Evolutionary conservation across 2,329 filamentous ascomycete species (phyloP).

Genomic region (Immersiporthe knoxdaviesiana): DNA sequence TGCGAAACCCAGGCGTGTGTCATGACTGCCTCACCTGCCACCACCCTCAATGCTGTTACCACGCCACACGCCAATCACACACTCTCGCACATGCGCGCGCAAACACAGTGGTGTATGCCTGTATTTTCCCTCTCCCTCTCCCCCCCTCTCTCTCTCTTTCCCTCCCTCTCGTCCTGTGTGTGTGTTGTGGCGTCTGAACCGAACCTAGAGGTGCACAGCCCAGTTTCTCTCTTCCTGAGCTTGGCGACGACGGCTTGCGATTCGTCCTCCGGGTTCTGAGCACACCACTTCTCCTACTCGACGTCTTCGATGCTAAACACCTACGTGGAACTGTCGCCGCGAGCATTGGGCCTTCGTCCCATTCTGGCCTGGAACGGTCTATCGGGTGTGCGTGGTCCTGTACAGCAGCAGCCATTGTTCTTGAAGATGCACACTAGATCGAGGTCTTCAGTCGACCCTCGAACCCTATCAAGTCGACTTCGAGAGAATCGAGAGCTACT

Average conservation of each 20-base stretch:
- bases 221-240: not conserved
- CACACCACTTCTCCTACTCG: not conserved
- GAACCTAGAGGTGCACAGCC: not conserved
- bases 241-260: not conserved
- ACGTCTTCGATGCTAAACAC: not conserved
- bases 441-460: not conserved
- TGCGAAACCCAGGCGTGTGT: slow-evolving; percentile 41
- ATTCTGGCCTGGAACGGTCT: not conserved
- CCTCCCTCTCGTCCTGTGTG: not conserved
- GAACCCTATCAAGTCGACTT: not conserved
- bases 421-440: not conserved
- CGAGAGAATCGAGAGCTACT: not conserved
- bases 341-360: not conserved
- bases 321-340: not conserved
- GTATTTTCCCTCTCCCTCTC: not conserved
- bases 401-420: not conserved
- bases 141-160: not conserved
- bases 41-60: slow-evolving; percentile 36
- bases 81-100: not conserved
- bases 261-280: not conserved
- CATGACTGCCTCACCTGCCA: slow-evolving; percentile 42
- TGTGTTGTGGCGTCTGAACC: not conserved
- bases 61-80: slow-evolving; percentile 2
- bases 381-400: not conserved
- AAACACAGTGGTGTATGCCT: not conserved